Evolutionary conservation across 2,329 filamentous ascomycete genomes (phyloP).

Genomic region (Clonostachys solani): DNA sequence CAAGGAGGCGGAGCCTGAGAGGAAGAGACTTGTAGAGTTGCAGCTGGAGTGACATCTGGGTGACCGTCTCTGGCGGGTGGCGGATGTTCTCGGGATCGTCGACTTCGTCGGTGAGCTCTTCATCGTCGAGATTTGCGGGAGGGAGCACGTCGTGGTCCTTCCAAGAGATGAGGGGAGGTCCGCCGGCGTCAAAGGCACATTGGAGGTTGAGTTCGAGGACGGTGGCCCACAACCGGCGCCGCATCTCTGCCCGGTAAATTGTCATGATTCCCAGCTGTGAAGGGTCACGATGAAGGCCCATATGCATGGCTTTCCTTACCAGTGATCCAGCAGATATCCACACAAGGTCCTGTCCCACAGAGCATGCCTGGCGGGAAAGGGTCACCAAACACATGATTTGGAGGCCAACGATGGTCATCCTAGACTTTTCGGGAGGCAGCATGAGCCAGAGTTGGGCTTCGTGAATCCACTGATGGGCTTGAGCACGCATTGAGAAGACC

Average conservation of each 20-base stretch:
- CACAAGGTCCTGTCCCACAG: slow-evolving; percentile 42
- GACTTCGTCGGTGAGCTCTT: slow-evolving; percentile 34
- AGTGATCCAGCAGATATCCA: slow-evolving; percentile 48
- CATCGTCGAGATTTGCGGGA: slow-evolving; percentile 48
- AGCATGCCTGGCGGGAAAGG: slow-evolving; percentile 41
- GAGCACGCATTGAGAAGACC: slow-evolving; percentile 31
- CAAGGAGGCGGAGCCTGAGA: slow-evolving; percentile 35
- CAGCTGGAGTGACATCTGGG: slow-evolving; percentile 46
- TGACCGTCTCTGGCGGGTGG: slow-evolving; percentile 20
- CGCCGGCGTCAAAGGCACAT: slow-evolving; percentile 43
- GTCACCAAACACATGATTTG: slow-evolving; percentile 49
- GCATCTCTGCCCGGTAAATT: slow-evolving; percentile 44
- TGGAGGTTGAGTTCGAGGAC: slow-evolving; percentile 51
- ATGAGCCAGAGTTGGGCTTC: slow-evolving; percentile 48
- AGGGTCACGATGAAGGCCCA: slow-evolving; percentile 56
- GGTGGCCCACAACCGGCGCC: slow-evolving; percentile 52
- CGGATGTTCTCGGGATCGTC: not conserved
- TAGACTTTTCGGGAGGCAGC: slow-evolving; percentile 39
- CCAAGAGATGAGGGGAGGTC: slow-evolving; percentile 38
- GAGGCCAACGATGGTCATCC: slow-evolving; percentile 40
- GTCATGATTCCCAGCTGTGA: slow-evolving; percentile 39
- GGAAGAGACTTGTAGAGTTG: slow-evolving; percentile 37
- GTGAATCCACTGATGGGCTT: slow-evolving; percentile 44
- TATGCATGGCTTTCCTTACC: slow-evolving; percentile 49
- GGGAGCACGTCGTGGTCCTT: slow-evolving; percentile 45